Conservation (phyloP, 2,329 filamentous ascomycete genomes). For the Fusarium marasasianum region DNA sequence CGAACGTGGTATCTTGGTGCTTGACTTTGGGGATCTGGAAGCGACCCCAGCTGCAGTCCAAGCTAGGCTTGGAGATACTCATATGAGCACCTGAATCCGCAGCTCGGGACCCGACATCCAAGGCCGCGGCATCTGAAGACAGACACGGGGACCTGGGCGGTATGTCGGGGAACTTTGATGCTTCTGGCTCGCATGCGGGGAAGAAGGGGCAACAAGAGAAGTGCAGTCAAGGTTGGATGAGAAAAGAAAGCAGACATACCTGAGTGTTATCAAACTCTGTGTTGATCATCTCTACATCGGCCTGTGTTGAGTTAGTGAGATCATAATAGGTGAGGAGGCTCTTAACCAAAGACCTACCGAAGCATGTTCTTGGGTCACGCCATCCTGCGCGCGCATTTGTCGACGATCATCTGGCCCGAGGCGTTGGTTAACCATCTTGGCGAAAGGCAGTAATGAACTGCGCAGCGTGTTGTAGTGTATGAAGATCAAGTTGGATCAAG, state of each 20-base stretch:
- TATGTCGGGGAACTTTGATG: neutral
- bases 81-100: neutral
- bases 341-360: too few species aligned
- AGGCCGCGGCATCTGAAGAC: neutral
- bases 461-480: too few species aligned
- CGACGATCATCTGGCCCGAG: too few species aligned
- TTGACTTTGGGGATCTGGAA: slow-evolving; percentile 4
- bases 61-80: slow-evolving; percentile 16
- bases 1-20: neutral
- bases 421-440: too few species aligned
- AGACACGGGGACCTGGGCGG: neutral
- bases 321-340: too few species aligned
- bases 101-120: slow-evolving; percentile 5
- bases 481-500: too few species aligned
- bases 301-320: too few species aligned
- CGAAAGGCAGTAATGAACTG: too few species aligned
- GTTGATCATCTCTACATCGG: too few species aligned
- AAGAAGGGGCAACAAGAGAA: slow-evolving; percentile 16
- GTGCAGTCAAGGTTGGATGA: slow-evolving; percentile 30
- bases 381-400: too few species aligned
- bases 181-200: slow-evolving; percentile 8
- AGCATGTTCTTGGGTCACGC: too few species aligned
- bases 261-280: too few species aligned
- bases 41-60: slow-evolving; percentile 8
- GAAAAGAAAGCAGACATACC: slow-evolving; percentile 28